phyloP scores from a whole-genome alignment of 306 rosid genomes.

The Styphnolobium japonicum region DNA sequence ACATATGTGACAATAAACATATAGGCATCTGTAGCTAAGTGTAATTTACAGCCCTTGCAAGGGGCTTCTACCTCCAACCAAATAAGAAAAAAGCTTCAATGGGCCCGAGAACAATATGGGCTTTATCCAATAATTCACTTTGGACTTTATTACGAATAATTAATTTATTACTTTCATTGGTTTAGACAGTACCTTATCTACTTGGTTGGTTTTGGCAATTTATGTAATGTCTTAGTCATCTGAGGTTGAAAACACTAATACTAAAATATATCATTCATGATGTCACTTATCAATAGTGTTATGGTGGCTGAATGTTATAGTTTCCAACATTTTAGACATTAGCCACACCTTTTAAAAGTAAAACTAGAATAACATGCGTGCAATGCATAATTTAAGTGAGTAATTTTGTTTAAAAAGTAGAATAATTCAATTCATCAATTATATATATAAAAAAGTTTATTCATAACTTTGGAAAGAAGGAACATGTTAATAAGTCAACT shows the following conservation, averaged over 20 bases:
- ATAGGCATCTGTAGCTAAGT: no score
- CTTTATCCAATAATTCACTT: conserved; percentile 36
- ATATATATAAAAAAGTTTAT: no score
- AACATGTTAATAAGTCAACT: no score
- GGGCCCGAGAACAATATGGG: conserved; percentile 30
- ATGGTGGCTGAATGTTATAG: not conserved
- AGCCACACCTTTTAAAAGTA: not conserved
- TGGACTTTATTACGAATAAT: no score
- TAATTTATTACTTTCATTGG: not conserved
- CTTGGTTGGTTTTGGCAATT: not conserved
- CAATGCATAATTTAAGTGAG: no score
- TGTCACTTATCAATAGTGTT: not conserved
- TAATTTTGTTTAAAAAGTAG: no score
- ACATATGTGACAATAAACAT: no score
- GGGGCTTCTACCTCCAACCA: conserved; percentile 22
- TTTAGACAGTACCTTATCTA: not conserved
- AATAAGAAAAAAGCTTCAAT: not conserved
- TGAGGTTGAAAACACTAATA: not conserved
- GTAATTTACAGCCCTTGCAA: not conserved
- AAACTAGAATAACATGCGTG: no score
- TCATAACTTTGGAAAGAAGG: no score
- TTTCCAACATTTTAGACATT: no score
- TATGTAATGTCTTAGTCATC: not conserved
- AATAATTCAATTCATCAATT: no score
- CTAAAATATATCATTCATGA: not conserved